A percentile compares a stretch with the other conserved stretches of the same genome.
Conservation (phyloP, 1,284 basidiomycete genomes). For the Naganishia sp. region DNA sequence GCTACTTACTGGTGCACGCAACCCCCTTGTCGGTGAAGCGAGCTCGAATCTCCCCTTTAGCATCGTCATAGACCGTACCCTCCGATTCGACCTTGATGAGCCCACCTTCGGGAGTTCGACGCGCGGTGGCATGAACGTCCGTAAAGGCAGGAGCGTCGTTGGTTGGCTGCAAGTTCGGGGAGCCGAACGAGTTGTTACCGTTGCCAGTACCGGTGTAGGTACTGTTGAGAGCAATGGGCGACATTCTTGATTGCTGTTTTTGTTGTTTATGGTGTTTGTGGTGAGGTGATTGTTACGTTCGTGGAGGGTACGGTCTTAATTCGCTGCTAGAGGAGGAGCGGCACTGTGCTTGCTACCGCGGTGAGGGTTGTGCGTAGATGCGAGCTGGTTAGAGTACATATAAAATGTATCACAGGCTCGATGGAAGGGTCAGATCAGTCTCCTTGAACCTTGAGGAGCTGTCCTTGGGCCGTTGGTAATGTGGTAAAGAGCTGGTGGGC, state of each 20-base stretch:
- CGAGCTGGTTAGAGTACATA: constrained; percentile 85
- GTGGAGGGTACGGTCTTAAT: constrained; percentile 39
- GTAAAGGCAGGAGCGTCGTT: constrained; percentile 10
- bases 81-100: constrained; percentile 78
- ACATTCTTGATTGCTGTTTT: constrained; percentile 42
- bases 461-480: constrained; percentile 5
- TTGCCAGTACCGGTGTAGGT: constrained; percentile 58
- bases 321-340: constrained; percentile 47
- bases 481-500: background rate
- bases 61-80: constrained; percentile 75
- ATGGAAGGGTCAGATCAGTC: constrained; percentile 3
- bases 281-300: constrained; percentile 26
- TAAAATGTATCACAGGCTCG: constrained; percentile 51
- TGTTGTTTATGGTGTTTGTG: constrained; percentile 31
- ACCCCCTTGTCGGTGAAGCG: constrained; percentile 82
- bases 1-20: constrained; percentile 59
- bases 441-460: constrained; percentile 23
- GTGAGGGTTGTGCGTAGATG: constrained; percentile 67
- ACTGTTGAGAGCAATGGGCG: constrained; percentile 50
- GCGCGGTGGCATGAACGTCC: constrained; percentile 77
- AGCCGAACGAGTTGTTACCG: constrained; percentile 60
- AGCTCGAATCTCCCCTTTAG: constrained; percentile 69
- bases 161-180: constrained; percentile 25
- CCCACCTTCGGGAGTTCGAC: constrained; percentile 63
- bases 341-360: constrained; percentile 55